phyloP scores from a whole-genome alignment of 1,284 basidiomycete genomes.

The Rhodotorula sp. region DNA sequence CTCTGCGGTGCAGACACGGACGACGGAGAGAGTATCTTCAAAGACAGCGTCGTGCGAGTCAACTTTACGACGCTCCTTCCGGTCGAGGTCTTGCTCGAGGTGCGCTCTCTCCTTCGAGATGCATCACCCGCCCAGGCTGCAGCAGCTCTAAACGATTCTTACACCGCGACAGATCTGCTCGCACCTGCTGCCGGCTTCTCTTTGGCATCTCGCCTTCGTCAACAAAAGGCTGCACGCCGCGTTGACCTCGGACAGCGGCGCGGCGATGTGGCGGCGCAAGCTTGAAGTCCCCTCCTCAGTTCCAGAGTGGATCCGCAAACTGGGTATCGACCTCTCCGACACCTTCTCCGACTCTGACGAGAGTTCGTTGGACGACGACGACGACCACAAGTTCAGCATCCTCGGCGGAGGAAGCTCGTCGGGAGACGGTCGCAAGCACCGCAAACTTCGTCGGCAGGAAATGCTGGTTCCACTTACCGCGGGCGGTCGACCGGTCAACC shows the following conservation, averaged over 20 bases:
- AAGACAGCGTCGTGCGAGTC: neutral
- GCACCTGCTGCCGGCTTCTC: neutral
- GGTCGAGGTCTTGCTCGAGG: constrained; percentile 1
- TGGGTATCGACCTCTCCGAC: neutral
- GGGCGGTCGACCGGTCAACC: neutral
- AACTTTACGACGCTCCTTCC: neutral
- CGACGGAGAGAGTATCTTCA: neutral
- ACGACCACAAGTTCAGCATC: neutral
- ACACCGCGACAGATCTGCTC: neutral
- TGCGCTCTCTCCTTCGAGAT: neutral
- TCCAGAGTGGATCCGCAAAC: neutral
- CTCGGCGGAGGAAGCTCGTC: neutral
- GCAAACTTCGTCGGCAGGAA: neutral
- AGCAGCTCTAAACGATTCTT: neutral
- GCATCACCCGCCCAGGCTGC: neutral
- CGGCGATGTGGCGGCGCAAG: constrained; percentile 3
- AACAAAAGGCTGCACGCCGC: constrained; percentile 1
- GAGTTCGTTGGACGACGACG: neutral
- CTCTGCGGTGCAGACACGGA: neutral
- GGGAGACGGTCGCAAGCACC: neutral
- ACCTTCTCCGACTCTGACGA: neutral
- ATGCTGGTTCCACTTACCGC: neutral
- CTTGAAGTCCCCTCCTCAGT: neutral
- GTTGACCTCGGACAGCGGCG: neutral
- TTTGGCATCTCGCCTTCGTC: neutral